Evolutionary conservation across 768 basidiomycete species (phyloP).

Genomic region (Tricholoma terreum): DNA sequence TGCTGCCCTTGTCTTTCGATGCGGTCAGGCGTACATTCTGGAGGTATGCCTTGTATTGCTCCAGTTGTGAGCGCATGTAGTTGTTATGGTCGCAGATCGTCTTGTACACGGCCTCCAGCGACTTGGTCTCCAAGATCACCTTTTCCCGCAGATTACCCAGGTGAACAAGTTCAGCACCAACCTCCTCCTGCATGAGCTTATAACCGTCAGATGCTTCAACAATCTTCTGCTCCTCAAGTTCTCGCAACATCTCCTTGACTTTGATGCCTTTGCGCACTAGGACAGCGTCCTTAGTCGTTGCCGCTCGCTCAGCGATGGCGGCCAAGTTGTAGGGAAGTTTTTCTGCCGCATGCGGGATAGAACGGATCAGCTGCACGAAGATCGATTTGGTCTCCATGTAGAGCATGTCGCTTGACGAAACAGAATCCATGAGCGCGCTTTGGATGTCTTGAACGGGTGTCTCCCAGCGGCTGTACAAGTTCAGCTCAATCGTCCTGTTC

Average conservation of each 20-base stretch:
- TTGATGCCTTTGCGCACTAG: slow-evolving; percentile 98
- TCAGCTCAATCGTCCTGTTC: slow-evolving; percentile 89
- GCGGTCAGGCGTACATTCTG: slow-evolving; percentile 94
- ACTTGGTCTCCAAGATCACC: slow-evolving; percentile 87
- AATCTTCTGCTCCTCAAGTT: slow-evolving; percentile 87
- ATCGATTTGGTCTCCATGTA: slow-evolving; percentile 99
- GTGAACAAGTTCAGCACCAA: slow-evolving; percentile 91
- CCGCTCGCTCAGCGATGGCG: slow-evolving; percentile 89
- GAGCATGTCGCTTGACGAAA: slow-evolving; percentile 96
- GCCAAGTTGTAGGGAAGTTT: slow-evolving; percentile 88
- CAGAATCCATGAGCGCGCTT: slow-evolving; percentile 93
- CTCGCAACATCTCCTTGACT: slow-evolving; percentile 98
- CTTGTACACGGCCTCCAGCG: slow-evolving; percentile 96
- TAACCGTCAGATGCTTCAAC: slow-evolving; percentile 82
- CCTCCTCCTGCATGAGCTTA: slow-evolving; percentile 97
- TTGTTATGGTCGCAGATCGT: slow-evolving; percentile 99
- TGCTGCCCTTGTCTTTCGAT: slow-evolving; percentile 83
- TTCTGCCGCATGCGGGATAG: slow-evolving; percentile 80
- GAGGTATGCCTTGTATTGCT: slow-evolving; percentile 99
- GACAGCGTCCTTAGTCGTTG: slow-evolving; percentile 94
- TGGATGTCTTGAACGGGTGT: slow-evolving; percentile 98
- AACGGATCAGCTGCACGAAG: slow-evolving; percentile 95
- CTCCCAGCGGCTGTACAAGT: slow-evolving; percentile 97
- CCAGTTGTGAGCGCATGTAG: slow-evolving; percentile 91
- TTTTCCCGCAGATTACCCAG: slow-evolving; percentile 96